These are phyloP conservation scores for Theobroma grandiflorum DNA, from an alignment of 441 rosid species.

Conservation along the genomic window DNA sequence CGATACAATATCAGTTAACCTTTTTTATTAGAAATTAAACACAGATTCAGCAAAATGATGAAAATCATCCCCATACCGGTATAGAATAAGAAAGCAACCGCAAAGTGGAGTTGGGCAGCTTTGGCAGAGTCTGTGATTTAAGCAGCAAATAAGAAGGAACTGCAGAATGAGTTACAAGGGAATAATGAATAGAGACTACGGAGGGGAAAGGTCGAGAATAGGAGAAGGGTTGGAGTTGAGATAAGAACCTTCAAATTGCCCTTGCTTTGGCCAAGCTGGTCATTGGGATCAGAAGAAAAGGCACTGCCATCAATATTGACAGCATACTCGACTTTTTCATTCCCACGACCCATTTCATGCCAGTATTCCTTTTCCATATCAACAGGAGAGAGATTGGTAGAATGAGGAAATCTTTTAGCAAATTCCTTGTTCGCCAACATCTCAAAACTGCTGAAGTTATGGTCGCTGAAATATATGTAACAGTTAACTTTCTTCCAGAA, in stretches of 20 bases:
- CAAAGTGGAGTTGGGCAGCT: slow-evolving; percentile 41
- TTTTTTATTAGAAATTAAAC: neutral
- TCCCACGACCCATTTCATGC: slow-evolving; percentile 49
- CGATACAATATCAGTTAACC: neutral
- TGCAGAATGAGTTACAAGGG: neutral
- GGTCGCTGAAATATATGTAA: slow-evolving; percentile 37
- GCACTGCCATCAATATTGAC: slow-evolving; percentile 60
- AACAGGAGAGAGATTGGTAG: slow-evolving; percentile 38
- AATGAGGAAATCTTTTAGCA: slow-evolving; percentile 34
- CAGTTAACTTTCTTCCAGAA: too few relatives aligned
- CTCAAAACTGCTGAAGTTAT: slow-evolving; percentile 46
- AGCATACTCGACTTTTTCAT: slow-evolving; percentile 51
- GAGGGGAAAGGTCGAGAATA: neutral
- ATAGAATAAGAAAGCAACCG: slow-evolving; percentile 45
- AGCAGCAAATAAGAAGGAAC: neutral
- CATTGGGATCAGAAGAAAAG: slow-evolving; percentile 51
- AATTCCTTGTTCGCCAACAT: slow-evolving; percentile 44
- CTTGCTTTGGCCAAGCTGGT: slow-evolving; percentile 51
- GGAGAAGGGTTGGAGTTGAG: neutral
- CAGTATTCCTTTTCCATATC: slow-evolving; percentile 54
- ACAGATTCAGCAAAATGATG: neutral
- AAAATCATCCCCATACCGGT: slow-evolving; percentile 37
- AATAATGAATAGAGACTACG: neutral
- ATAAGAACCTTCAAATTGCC: slow-evolving; percentile 53
- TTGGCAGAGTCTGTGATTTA: slow-evolving; percentile 37